Conservation (phyloP, 768 basidiomycete genomes). For the Kwoniella bestiolae region DNA sequence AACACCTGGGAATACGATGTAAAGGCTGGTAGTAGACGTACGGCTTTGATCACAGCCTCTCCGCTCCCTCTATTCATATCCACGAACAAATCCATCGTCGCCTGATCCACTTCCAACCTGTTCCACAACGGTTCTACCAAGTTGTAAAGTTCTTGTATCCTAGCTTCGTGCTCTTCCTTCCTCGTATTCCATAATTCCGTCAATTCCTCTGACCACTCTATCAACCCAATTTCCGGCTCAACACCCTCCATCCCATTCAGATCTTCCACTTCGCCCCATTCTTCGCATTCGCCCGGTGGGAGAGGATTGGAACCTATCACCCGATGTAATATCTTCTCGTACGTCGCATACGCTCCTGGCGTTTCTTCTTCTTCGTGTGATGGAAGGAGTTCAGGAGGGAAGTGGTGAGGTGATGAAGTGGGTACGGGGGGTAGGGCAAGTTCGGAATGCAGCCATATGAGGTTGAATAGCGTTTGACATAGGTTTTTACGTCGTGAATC, state of each 20-base stretch:
- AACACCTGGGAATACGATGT: not conserved
- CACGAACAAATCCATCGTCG: constrained; percentile 88
- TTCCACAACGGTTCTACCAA: constrained; percentile 89
- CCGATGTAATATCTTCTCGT: constrained; percentile 66
- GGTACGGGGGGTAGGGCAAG: constrained; percentile 43
- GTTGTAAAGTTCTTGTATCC: constrained; percentile 93
- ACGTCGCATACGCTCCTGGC: constrained; percentile 37
- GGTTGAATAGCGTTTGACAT: constrained; percentile 43
- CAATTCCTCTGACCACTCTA: constrained; percentile 70
- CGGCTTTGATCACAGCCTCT: constrained; percentile 70
- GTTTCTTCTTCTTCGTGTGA: constrained; percentile 27
- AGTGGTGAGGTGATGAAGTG: constrained; percentile 35
- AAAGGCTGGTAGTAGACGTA: constrained; percentile 44
- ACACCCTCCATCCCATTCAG: constrained; percentile 71
- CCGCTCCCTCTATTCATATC: constrained; percentile 81
- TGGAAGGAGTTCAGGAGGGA: constrained; percentile 42
- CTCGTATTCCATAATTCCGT: constrained; percentile 68
- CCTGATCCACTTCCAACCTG: constrained; percentile 76
- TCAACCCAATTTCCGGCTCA: constrained; percentile 75
- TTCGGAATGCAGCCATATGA: constrained; percentile 41
- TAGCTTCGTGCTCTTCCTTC: constrained; percentile 74
- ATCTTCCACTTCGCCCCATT: constrained; percentile 36
- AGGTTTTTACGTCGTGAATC: constrained; percentile 37
- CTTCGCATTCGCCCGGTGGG: constrained; percentile 16
- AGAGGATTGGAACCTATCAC: constrained; percentile 61